A percentile compares a stretch with the other conserved stretches of the same genome.
Evolutionary conservation across 441 rosid genomes (phyloP).

Genomic region (Populus hybrid): DNA sequence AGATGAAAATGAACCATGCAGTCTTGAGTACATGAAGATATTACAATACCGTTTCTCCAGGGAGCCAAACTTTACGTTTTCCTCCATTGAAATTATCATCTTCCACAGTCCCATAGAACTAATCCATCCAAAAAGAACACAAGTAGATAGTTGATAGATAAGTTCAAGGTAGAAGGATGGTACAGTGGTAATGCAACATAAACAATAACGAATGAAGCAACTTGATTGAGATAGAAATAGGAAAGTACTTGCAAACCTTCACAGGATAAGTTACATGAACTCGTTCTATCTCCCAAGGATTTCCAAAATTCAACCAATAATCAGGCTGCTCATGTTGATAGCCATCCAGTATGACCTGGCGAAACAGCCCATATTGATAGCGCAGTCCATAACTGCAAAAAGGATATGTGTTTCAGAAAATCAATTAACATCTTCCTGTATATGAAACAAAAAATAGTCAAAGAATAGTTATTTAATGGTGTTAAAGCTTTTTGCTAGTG

Average conservation of each 20-base stretch:
- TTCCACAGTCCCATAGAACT: conserved; percentile 53
- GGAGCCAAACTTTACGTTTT: conserved; percentile 45
- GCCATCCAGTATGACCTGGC: conserved; percentile 55
- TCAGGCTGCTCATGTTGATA: conserved; percentile 58
- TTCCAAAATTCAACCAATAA: conserved; percentile 59
- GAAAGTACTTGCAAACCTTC: conserved; percentile 40
- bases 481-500: background rate
- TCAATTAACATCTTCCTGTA: background rate
- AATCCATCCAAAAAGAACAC: conserved; percentile 20
- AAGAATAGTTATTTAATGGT: background rate
- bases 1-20: too few species aligned
- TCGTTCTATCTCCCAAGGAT: conserved; percentile 67
- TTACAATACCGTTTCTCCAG: conserved; percentile 41
- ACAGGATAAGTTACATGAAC: conserved; percentile 50
- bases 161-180: background rate
- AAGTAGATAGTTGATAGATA: background rate
- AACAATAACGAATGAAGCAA: background rate
- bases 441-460: background rate
- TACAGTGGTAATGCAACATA: background rate
- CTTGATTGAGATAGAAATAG: conserved; percentile 10
- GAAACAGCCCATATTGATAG: conserved; percentile 57
- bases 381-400: conserved; percentile 50
- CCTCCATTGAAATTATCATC: conserved; percentile 37
- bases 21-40: background rate
- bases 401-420: conserved; percentile 1